These are phyloP conservation scores for Hansenula lynferdii DNA, from an alignment of 1,139 yeast genomes.

Conservation along the genomic window DNA sequence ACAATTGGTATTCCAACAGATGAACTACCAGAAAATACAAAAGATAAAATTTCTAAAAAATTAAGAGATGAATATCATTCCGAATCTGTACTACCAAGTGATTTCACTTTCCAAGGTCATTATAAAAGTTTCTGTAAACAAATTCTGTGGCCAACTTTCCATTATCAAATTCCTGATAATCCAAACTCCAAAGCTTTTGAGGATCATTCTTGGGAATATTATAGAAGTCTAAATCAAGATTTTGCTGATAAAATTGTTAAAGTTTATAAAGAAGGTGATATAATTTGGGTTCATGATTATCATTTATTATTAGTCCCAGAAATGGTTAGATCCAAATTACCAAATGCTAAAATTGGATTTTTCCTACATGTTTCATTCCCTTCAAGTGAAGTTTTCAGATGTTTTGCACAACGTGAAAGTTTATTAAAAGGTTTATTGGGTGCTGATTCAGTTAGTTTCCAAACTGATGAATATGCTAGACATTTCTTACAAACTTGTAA, in stretches of 20 bases:
- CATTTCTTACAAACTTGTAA: slow-evolving; percentile 92
- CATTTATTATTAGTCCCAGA: slow-evolving; percentile 83
- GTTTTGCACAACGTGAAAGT: slow-evolving; percentile 81
- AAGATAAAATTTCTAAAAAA: slow-evolving; percentile 40
- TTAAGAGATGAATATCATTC: slow-evolving; percentile 49
- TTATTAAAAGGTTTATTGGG: slow-evolving; percentile 83
- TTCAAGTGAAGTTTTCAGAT: slow-evolving; percentile 90
- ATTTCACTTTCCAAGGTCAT: slow-evolving; percentile 81
- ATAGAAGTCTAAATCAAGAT: slow-evolving; percentile 66
- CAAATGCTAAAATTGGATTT: slow-evolving; percentile 85
- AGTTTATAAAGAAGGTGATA: slow-evolving; percentile 61
- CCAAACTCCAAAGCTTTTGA: slow-evolving; percentile 94
- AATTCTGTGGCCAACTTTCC: slow-evolving; percentile 94
- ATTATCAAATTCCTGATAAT: slow-evolving; percentile 93
- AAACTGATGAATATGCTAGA: slow-evolving; percentile 87
- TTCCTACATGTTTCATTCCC: slow-evolving; percentile 95
- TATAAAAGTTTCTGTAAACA: slow-evolving; percentile 89
- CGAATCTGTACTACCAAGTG: slow-evolving; percentile 68
- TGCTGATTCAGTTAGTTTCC: slow-evolving; percentile 84
- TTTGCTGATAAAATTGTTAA: slow-evolving; percentile 75
- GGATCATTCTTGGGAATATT: slow-evolving; percentile 91
- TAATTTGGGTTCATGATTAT: slow-evolving; percentile 92
- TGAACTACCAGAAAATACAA: slow-evolving; percentile 55
- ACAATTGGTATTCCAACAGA: slow-evolving; percentile 90
- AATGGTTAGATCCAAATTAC: slow-evolving; percentile 73